phyloP scores from a whole-genome alignment of 2,329 filamentous ascomycete genomes.

The Apiospora kogelbergensis region DNA sequence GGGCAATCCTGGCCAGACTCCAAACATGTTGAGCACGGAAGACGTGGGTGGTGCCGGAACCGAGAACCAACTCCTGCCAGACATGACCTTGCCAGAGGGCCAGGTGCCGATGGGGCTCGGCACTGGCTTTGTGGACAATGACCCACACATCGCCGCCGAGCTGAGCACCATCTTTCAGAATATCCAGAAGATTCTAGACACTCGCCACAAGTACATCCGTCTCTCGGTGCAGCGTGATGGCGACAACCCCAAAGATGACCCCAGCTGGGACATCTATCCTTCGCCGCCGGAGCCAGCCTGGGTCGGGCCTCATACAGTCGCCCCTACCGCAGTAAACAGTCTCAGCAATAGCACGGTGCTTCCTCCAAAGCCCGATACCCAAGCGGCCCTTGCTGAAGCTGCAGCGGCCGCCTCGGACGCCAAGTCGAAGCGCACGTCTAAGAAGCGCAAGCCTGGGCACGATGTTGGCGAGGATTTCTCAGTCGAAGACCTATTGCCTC shows the following conservation, averaged over 20 bases:
- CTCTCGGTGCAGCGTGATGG: constrained; percentile 78
- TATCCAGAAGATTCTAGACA: constrained; percentile 84
- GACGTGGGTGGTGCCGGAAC: constrained; percentile 17
- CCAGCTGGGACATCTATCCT: constrained; percentile 86
- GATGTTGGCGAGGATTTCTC: constrained; percentile 93
- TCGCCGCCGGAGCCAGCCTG: constrained; percentile 89
- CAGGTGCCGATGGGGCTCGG: constrained; percentile 59
- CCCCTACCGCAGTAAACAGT: constrained; percentile 41
- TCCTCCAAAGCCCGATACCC: constrained; percentile 29
- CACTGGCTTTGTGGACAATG: constrained; percentile 67
- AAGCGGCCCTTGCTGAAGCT: constrained; percentile 23
- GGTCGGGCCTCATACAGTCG: constrained; percentile 54
- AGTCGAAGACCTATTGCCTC: constrained; percentile 72
- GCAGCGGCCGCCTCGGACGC: constrained; percentile 34
- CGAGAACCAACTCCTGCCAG: constrained; percentile 20
- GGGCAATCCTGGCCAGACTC: constrained; percentile 17
- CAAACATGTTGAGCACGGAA: constrained; percentile 16
- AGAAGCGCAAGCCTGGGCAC: constrained; percentile 79
- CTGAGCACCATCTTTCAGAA: constrained; percentile 84
- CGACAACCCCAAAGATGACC: constrained; percentile 86
- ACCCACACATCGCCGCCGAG: constrained; percentile 80
- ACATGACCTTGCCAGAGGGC: constrained; percentile 51
- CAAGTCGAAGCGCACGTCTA: constrained; percentile 47
- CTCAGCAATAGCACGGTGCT: constrained; percentile 47
- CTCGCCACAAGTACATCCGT: constrained; percentile 84